Base-by-base conservation (phyloP, 495 filamentous ascomycete genomes). In the Penicillium canariense region DNA sequence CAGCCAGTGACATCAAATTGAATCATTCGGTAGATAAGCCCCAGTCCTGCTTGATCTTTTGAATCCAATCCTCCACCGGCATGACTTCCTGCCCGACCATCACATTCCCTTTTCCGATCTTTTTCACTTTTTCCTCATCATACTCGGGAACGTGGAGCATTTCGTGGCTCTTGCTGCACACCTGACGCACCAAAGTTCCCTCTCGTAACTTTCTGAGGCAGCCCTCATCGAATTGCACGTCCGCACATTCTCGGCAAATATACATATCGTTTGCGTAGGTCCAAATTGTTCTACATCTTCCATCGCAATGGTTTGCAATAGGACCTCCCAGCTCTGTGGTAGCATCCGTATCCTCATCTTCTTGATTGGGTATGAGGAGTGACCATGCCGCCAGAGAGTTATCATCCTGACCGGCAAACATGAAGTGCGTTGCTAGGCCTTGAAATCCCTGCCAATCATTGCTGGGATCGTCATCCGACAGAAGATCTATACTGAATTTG, bases 371-470 rank as follows among this genome's bases (percentile, higher is more conserved):
- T 25, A 10, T 31, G 18, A 63, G 54, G 14, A 60, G 32, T 10
- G 57, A 63, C 61, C 61, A 63, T 1, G 61, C 57, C 10, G 61
- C 61, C 15, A 63, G 57, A 22, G 44, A 25, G 15, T 63, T 50
- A 10, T 10, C 54, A 3, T 58, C 57, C 30, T 50, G 43, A 5
- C 58, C 61, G 0, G 54, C 58, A 27, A 35, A 56, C 58, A 62
- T 60, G 15, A 63, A 26, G 42, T 52, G 23, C 4, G 39, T 45
- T 9, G 57, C 57, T 25, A 78, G 53, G 1, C 68, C 44, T 52
- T 58, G 56, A 32, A 69, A 75, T 1, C 68, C 75, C 10, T 61
- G 58, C 49, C 66, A 70, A 48, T 78, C 75, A 35, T 78, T 78
- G 14, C 69, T 60, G 8, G 63, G 61, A 46, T 78, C 75, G 4